Evolutionary conservation across 2,329 filamentous ascomycete genomes (phyloP), one percentile per base, ranked within the genome.

Genomic region (Triangularia verruculosa): DNA sequence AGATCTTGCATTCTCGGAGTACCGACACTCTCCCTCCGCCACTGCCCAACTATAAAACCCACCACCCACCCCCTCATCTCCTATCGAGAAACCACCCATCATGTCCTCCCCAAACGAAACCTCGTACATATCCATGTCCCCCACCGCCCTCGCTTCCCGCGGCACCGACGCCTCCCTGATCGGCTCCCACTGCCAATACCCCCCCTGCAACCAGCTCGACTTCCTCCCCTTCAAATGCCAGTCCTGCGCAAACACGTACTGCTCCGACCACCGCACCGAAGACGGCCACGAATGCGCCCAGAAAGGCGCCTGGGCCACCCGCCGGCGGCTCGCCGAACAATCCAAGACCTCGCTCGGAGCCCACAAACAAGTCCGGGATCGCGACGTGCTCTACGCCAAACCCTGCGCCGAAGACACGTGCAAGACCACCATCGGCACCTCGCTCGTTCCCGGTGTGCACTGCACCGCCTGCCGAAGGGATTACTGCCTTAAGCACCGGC

Each of bases 221-320:
- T 98, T 99, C 77, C 86, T 99, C 4, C 95, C 95, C 3, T 98
- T 98, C 77, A 85, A 88, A 73, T 99, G 95, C 80, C 91, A 96
- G 75, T 95, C 91, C 70, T 99, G 95, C 79, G 85, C 76, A 68
- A 85, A 86, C 64, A 94, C 90, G 15, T 99, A 88, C 80, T 99
- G 96, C 76, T 89, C 96, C 69, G 94, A 98, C 74, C 95, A 99
- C 82, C 91, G 94, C 61, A 89, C 87, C 72, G 94, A 98, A 79
- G 85, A 86, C 20, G 80, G 91, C 0, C 96, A 99, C 79, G 85
- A 87, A 73, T 89, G 87, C 76, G 70, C 78, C 59, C 80, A 85
- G 58, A 80, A 78, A 1, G 87, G 87, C 66, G 86, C 85, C 61
- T 89, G 86, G 86, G 86, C 86, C 15, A 79, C 81, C 72, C 81